Evolutionary conservation across 1,284 basidiomycete genomes (phyloP), one percentile per base, ranked within the genome.

Genomic region (Ganoderma boninense): DNA sequence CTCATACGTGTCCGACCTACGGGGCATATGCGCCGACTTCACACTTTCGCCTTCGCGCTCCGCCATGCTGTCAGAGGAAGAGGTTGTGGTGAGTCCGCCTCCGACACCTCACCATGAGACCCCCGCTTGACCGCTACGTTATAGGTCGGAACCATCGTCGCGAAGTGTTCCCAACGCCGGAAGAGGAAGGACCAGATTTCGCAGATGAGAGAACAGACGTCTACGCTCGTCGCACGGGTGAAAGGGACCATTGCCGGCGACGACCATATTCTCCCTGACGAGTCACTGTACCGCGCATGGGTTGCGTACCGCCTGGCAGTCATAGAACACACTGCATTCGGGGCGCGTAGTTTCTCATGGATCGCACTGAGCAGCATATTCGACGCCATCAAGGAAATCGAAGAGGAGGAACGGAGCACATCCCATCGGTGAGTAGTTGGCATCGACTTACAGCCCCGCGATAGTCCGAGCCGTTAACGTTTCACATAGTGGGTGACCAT

Each of bases 321-420:
- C 7, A 71, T 79, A 4, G 74, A 83, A 66, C 77, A 78, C 20
- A 78, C 81, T n/a, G 71, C 74, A 4, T 91, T 91, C 73, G 90
- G 90, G 1, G 87, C 86, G 29, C 82, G 85, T 62, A 90, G 88
- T 75, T 91, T 90, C 77, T 84, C 85, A 42, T 92, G 88, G 87
- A 77, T 92, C 32, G 85, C 88, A 3, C 79, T 92, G 43, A 86
- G 87, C 3, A 83, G 82, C 14, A 82, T 89, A 43, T 90, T 91
- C 70, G 83, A 83, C 35, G 77, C 78, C 0, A 81, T 83, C 44
- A 81, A 77, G 70, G 79, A 77, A 20, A 80, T 83, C 52, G 83
- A 84, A 64, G 75, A 79, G 40, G 72, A 77, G n/a, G 77, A 77
- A 64, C 67, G 71, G 35, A 63, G 71, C 4, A 32, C 32, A 32